A percentile compares a stretch with the other conserved stretches of the same genome.
Evolutionary conservation across 148 eudicot genomes (phyloP).

Genomic region (Rhododendron kiyosumense): DNA sequence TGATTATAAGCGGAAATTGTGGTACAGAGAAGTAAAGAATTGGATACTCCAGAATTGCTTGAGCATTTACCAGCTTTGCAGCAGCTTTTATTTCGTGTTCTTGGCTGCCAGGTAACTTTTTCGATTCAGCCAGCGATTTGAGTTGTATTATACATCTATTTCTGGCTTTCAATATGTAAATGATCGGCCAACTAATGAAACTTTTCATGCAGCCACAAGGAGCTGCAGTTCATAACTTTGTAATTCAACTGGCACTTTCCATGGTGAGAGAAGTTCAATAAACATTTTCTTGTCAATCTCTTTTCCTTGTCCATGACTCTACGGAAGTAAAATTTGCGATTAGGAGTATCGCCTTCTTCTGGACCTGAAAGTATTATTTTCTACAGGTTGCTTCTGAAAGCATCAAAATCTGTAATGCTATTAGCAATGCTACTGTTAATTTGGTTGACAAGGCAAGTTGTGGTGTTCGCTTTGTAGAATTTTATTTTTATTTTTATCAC

Average conservation of each 20-base stretch:
- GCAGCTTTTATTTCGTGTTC: slow-evolving; percentile 69
- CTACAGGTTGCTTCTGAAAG: slow-evolving; percentile 92
- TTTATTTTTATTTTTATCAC: background rate
- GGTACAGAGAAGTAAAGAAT: slow-evolving; percentile 83
- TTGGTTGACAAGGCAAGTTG: slow-evolving; percentile 82
- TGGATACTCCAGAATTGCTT: slow-evolving; percentile 80
- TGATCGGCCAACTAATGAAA: background rate
- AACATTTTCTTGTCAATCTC: background rate
- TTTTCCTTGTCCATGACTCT: slow-evolving; percentile 2
- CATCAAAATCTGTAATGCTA: slow-evolving; percentile 77
- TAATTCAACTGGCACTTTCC: slow-evolving; percentile 85
- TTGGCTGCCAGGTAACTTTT: slow-evolving; percentile 81
- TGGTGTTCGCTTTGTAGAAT: slow-evolving; percentile 8
- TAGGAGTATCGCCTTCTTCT: background rate
- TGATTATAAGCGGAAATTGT: slow-evolving; percentile 5
- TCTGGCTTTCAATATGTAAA: background rate
- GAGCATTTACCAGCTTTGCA: slow-evolving; percentile 89
- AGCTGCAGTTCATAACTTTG: slow-evolving; percentile 78
- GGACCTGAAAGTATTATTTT: slow-evolving; percentile 9
- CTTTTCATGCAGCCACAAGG: slow-evolving; percentile 90
- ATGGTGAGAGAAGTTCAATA: slow-evolving; percentile 46
- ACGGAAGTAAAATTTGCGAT: background rate
- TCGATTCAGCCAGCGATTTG: background rate
- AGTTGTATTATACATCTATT: background rate
- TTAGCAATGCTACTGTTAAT: slow-evolving; percentile 80